Evolutionary conservation across 352 stramenopile species (phyloP).

Genomic region (Globisporangium splendens): DNA sequence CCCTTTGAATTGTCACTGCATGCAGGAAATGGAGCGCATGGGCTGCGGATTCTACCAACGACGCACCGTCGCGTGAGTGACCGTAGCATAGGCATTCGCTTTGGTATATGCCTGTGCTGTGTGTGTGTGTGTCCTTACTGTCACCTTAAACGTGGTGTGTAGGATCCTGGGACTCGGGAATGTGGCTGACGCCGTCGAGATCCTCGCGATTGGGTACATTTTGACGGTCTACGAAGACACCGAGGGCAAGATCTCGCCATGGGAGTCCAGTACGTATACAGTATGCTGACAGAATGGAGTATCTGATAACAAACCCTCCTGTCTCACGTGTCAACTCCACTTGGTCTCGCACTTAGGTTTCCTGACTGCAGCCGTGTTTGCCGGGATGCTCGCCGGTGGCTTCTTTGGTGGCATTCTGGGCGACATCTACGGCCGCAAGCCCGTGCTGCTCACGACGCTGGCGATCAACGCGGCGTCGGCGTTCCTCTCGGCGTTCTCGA

Average conservation of each 20-base stretch:
- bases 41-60: constrained; percentile 71
- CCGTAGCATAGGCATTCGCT: constrained; percentile 18
- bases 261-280: constrained; percentile 67
- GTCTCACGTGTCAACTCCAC: background rate
- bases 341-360: constrained; percentile 44
- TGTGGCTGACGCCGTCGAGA: constrained; percentile 87
- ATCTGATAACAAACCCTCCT: background rate
- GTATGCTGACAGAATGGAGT: no score
- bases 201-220: constrained; percentile 89
- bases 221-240: constrained; percentile 70
- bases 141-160: constrained; percentile 21
- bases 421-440: constrained; percentile 82
- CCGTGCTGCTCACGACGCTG: constrained; percentile 71
- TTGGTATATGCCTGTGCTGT: constrained; percentile 17
- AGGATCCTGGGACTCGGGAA: constrained; percentile 82
- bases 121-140: no score
- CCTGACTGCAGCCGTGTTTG: constrained; percentile 86
- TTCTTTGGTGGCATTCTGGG: constrained; percentile 68
- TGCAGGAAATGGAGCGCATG: constrained; percentile 70
- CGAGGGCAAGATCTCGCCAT: constrained; percentile 61
- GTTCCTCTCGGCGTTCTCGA: constrained; percentile 71
- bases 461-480: constrained; percentile 73
- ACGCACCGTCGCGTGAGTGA: constrained; percentile 62
- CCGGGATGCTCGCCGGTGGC: constrained; percentile 84
- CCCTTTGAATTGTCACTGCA: background rate